Base-by-base conservation (phyloP, 129 eudicot genomes). In the Gnaphalium uliginosum region DNA sequence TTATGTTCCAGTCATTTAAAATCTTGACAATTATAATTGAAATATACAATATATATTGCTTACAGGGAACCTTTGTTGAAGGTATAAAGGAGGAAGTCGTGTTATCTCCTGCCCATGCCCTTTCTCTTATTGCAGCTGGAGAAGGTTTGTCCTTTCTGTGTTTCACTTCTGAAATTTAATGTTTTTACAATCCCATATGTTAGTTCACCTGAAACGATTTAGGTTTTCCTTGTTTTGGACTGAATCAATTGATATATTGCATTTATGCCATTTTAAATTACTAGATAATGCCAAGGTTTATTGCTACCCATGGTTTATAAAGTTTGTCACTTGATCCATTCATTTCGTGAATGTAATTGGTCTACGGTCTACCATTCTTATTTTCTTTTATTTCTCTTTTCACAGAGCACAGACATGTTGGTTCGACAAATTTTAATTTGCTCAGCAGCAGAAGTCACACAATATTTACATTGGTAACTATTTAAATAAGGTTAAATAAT, bases 371-470 rank as follows among this genome's bases (percentile, higher is more conserved):
- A 68, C 6, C 19, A 17, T 79, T 71, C 27, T 77, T 64, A 48
- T 80, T 33, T 27, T 58, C 70, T 76, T 77, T 82, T 82, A 61
- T 51, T 46, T 46, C 18, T 46, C 46, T 50, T 74, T 21, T 77
- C 54, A 78, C 96, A 94, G 99, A 94, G 84, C 99, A 94, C 85
- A 87, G 99, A 69, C 99, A 94, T 84, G 99, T 94, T 68, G 99
- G 99, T 78, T 94, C 99, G 8, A 94, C 99, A 69, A 94, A 94
- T 77, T 94, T 94, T 78, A 94, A 94, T 87, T 68, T 91, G 61
- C 96, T 78, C 74, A 94, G 99, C 88, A 94, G 99, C 88, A 89
- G 99, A 86, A 94, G 99, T 79, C 99, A 94, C 86, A 94, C 99
- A 70, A 94, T 94, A 81, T 94, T 94, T 82, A 94, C 99, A 56